A percentile compares a stretch with the other conserved stretches of the same genome.
These are phyloP conservation scores for Chaetomium fimeti DNA, from an alignment of 495 filamentous ascomycete species.

Conservation along the genomic window DNA sequence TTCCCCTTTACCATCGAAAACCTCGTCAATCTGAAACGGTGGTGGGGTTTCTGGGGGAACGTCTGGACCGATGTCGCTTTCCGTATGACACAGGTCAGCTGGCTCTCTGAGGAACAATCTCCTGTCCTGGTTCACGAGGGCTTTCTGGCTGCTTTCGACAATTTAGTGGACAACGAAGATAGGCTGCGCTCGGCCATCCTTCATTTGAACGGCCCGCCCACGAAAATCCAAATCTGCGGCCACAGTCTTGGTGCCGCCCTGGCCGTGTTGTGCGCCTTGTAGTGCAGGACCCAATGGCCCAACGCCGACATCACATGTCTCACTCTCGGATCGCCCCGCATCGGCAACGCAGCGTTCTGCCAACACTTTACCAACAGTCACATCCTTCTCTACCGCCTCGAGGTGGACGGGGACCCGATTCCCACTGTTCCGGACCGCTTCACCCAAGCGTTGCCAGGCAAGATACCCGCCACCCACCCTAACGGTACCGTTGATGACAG, in stretches of 20 bases:
- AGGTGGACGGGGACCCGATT: slow-evolving; percentile 10
- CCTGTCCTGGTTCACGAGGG: slow-evolving; percentile 11
- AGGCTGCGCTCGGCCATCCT: background rate
- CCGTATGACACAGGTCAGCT: slow-evolving; percentile 1
- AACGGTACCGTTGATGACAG: background rate
- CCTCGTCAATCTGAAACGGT: slow-evolving; percentile 5
- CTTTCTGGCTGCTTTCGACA: slow-evolving; percentile 12
- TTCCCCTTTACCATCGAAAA: slow-evolving; percentile 11
- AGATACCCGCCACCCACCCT: background rate
- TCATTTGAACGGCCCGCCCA: background rate
- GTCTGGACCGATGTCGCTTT: slow-evolving; percentile 17
- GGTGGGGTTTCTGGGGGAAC: slow-evolving; percentile 17
- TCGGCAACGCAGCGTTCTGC: slow-evolving; percentile 9
- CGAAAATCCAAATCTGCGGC: slow-evolving; percentile 14
- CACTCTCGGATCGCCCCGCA: slow-evolving; percentile 11
- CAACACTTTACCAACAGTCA: background rate
- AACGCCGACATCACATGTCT: slow-evolving; percentile 4
- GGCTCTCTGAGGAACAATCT: background rate
- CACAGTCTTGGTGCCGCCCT: slow-evolving; percentile 16
- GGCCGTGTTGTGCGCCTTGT: slow-evolving; percentile 10
- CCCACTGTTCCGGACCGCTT: slow-evolving; percentile 14
- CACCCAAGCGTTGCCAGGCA: slow-evolving; percentile 9
- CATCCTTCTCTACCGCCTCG: slow-evolving; percentile 6
- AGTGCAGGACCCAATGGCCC: slow-evolving; percentile 14
- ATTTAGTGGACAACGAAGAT: background rate